phyloP scores from a whole-genome alignment of 1,284 basidiomycete species.

The Boletus semigastroideus region DNA sequence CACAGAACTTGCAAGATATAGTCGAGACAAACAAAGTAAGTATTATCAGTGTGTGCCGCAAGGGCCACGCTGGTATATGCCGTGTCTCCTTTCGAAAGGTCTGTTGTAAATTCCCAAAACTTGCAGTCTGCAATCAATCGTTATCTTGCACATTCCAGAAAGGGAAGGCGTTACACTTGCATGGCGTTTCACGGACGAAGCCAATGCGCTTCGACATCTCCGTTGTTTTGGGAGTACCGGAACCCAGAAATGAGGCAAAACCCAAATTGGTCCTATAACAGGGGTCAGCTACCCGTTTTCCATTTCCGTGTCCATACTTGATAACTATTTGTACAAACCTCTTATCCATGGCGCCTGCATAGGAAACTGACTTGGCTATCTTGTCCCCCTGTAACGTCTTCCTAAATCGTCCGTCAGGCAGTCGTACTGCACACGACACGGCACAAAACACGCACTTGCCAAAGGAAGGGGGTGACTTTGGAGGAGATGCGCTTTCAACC shows the following conservation, averaged over 20 bases:
- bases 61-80: constrained; percentile 89
- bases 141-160: constrained; percentile 2
- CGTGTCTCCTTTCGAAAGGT: constrained; percentile 88
- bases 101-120: constrained; percentile 97
- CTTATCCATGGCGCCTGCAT: constrained; percentile 71
- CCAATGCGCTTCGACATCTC: constrained; percentile 81
- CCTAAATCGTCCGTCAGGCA: constrained; percentile 37
- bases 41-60: constrained; percentile 93
- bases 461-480: constrained; percentile 25
- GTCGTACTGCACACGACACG: not conserved
- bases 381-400: constrained; percentile 81
- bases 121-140: constrained; percentile 63
- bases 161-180: constrained; percentile 38
- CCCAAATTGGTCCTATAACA: constrained; percentile 75
- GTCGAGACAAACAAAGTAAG: constrained; percentile 71
- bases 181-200: constrained; percentile 93
- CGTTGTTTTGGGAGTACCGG: constrained; percentile 80
- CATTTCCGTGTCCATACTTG: constrained; percentile 34
- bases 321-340: constrained; percentile 82
- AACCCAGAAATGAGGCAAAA: constrained; percentile 85
- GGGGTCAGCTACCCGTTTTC: constrained; percentile 4
- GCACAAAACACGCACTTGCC: constrained; percentile 41
- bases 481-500: constrained; percentile 68
- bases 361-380: constrained; percentile 70
- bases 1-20: not conserved